Base-by-base conservation (phyloP, 83 land plant genomes). In the Larix sibirica region DNA sequence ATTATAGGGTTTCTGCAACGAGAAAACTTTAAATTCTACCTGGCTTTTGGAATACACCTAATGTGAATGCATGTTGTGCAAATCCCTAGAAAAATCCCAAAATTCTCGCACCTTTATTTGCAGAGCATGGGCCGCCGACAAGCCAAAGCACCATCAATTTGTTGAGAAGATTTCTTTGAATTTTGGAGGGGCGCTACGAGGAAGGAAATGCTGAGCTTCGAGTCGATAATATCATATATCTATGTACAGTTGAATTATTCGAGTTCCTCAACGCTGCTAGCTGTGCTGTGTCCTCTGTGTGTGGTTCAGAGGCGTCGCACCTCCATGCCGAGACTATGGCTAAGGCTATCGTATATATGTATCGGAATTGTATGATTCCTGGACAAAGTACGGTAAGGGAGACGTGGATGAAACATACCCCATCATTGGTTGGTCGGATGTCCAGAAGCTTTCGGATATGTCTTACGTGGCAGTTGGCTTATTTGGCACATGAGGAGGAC, bases 351-450 rank as follows among this genome's bases (percentile, higher is more conserved):
- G 62, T 26, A 23, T 21, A 20, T 78, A 14, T 78, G 38, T 26
- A 54, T 54, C 58, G 68, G 24, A 18, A 6, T 21, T 65, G 68
- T 24, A 65, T 65, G 23, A 23, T 6, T 24, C 10, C 24, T 26
- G 13, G 28, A 78, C 26, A 17, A 28, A 60, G 38, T 13, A 21
- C 18, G 50, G 23, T 38, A 33, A 6, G 20, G 74, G 21, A 50
- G 56, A 28, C 79, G 79, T 78, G 80, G 80, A 56, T 14, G 40
- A 56, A 54, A 78, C 26, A 50, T 78, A 4, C 63, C 56, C 33
- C 17, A 26, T 31, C 21, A 78, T 59, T 78, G 80, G 80, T 17
- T 58, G 54, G 14, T 54, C 58, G 13, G 58, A 54, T 54, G 58
- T 54, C 58, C 58, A 54, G 2, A 54, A 54, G 58, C 58, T 54